A percentile compares a stretch with the other conserved stretches of the same genome.
phyloP scores from a whole-genome alignment of 2,329 filamentous ascomycete species.

The Neurospora sp. region DNA sequence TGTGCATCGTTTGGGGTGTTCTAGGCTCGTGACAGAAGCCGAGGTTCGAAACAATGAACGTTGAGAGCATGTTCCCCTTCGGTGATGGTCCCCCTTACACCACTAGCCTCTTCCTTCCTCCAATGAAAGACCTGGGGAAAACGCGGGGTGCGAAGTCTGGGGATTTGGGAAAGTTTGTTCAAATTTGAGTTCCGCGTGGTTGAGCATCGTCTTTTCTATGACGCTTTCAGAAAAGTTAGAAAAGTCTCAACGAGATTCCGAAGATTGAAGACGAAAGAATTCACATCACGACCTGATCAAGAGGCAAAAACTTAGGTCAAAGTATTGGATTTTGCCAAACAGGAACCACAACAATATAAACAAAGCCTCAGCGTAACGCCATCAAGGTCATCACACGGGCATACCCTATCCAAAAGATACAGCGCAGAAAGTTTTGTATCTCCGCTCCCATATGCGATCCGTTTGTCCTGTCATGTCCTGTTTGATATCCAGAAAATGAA shows the following conservation, averaged over 20 bases:
- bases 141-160: background rate
- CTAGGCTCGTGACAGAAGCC: background rate
- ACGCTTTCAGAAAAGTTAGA: background rate
- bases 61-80: background rate
- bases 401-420: background rate
- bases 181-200: background rate
- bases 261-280: background rate
- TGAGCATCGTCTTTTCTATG: background rate
- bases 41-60: background rate
- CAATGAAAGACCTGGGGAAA: background rate
- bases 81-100: background rate
- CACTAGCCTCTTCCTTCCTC: background rate
- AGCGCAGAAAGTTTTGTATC: background rate
- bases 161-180: background rate
- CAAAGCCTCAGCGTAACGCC: background rate
- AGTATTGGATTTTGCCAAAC: background rate
- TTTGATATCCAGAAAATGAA: background rate
- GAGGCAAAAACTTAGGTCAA: background rate
- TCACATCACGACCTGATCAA: background rate
- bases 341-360: background rate
- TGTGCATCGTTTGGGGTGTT: background rate
- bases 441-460: background rate
- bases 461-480: background rate
- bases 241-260: background rate
- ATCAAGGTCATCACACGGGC: background rate